phyloP scores from a whole-genome alignment of 2,329 filamentous ascomycete species.

The Exophiala aquamarina region DNA sequence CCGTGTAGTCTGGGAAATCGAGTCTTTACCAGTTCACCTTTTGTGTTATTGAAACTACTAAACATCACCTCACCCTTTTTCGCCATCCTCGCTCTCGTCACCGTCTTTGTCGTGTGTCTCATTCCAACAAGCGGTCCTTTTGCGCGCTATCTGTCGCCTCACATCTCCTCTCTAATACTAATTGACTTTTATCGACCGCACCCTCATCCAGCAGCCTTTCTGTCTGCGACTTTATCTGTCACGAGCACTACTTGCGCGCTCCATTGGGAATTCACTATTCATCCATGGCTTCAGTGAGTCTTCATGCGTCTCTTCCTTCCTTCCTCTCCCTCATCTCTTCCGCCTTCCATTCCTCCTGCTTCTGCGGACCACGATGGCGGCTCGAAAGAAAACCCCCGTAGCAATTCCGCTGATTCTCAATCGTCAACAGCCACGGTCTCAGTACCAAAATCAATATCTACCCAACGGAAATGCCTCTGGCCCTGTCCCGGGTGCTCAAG shows the following conservation, averaged over 20 bases:
- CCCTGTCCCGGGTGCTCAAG: slow-evolving; percentile 46
- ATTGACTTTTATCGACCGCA: slow-evolving; percentile 9
- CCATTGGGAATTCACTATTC: slow-evolving; percentile 12
- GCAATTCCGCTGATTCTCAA: slow-evolving; percentile 22
- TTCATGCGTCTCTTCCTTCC: slow-evolving; percentile 19
- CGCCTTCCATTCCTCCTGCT: slow-evolving; percentile 35
- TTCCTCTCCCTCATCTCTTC: slow-evolving; percentile 16
- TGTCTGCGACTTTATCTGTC: slow-evolving; percentile 16
- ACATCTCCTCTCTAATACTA: slow-evolving; percentile 12
- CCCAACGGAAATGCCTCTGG: slow-evolving; percentile 46
- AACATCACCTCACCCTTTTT: too few relatives aligned
- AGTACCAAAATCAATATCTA: slow-evolving; percentile 36
- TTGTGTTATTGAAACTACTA: too few relatives aligned
- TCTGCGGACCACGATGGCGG: slow-evolving; percentile 40
- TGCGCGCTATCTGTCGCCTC: not conserved
- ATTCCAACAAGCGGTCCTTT: not conserved
- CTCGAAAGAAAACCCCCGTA: slow-evolving; percentile 12
- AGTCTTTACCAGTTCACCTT: too few relatives aligned
- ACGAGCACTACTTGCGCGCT: slow-evolving; percentile 2
- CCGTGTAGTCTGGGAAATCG: too few relatives aligned
- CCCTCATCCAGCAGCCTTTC: slow-evolving; percentile 1
- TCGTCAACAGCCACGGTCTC: slow-evolving; percentile 27
- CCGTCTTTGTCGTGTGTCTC: slow-evolving; percentile 7
- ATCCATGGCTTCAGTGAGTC: slow-evolving; percentile 51
- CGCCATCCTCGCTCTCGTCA: not conserved